These are phyloP conservation scores for Jackrogersella minutella DNA, from an alignment of 495 filamentous ascomycete species.

Conservation along the genomic window DNA sequence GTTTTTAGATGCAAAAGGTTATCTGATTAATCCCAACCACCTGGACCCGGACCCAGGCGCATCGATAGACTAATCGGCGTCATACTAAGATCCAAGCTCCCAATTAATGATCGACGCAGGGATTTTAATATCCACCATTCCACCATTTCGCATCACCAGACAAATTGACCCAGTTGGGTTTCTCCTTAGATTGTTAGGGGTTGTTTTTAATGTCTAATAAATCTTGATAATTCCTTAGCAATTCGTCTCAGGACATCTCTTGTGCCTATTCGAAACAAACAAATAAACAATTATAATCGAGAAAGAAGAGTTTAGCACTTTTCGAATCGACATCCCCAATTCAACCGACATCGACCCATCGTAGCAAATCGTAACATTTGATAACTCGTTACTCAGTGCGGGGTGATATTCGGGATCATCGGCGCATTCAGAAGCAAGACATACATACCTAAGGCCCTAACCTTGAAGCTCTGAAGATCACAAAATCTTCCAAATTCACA, in stretches of 20 bases:
- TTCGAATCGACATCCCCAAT: neutral
- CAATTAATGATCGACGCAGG: slow-evolving; percentile 40
- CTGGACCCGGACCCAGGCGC: no score
- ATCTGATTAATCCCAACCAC: no score
- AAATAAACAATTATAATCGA: neutral
- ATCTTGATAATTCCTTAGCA: slow-evolving; percentile 3
- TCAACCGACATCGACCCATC: neutral
- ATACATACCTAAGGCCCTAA: no score
- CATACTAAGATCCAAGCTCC: slow-evolving; percentile 19
- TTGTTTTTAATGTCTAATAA: slow-evolving; percentile 4
- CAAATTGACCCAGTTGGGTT: slow-evolving; percentile 1
- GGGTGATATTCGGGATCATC: neutral
- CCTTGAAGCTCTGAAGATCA: neutral
- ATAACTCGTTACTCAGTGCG: no score
- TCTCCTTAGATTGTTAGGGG: neutral
- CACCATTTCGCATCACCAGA: slow-evolving; percentile 16
- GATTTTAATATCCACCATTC: slow-evolving; percentile 21
- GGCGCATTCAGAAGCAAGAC: neutral
- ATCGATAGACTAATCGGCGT: slow-evolving; percentile 20
- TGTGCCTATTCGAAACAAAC: neutral
- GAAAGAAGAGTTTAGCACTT: neutral
- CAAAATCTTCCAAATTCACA: slow-evolving; percentile 14
- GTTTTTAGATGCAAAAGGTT: neutral
- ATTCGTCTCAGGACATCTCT: neutral
- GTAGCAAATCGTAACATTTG: neutral